Conservation (phyloP, 1,284 basidiomycete species). For the Malassezia pachydermatis region DNA sequence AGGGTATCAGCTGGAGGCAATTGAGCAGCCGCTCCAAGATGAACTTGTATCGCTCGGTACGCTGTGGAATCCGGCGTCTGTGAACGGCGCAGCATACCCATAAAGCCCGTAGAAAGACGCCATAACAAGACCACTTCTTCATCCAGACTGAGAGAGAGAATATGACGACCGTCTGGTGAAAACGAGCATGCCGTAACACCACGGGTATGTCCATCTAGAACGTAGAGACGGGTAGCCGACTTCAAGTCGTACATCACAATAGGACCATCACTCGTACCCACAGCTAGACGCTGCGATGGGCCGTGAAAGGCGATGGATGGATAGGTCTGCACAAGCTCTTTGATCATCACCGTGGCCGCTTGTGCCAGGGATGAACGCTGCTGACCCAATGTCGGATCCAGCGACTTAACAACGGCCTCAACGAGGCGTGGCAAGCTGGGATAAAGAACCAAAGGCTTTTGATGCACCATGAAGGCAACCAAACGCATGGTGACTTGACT, state of each 20-base stretch:
- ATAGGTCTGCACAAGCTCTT: constrained; percentile 70
- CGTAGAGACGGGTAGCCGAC: constrained; percentile 84
- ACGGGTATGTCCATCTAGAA: constrained; percentile 68
- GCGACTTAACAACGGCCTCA: constrained; percentile 89
- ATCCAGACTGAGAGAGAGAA: constrained; percentile 75
- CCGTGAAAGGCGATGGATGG: constrained; percentile 84
- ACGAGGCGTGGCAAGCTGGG: constrained; percentile 75
- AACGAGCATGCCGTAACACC: constrained; percentile 52
- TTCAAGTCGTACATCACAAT: constrained; percentile 89
- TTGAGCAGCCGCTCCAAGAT: constrained; percentile 23
- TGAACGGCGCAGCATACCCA: constrained; percentile 60
- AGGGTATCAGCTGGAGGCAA: constrained; percentile 7
- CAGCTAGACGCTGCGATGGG: constrained; percentile 71
- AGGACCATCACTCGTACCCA: constrained; percentile 79
- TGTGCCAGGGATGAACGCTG: constrained; percentile 78
- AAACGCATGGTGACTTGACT: constrained; percentile 82
- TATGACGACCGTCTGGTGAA: constrained; percentile 77
- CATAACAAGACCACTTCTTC: constrained; percentile 55
- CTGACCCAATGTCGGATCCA: constrained; percentile 77
- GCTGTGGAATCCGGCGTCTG: constrained; percentile 49
- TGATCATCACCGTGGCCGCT: constrained; percentile 74
- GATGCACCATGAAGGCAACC: constrained; percentile 78
- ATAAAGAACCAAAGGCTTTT: constrained; percentile 76
- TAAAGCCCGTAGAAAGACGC: constrained; percentile 52
- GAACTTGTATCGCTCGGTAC: constrained; percentile 42